A percentile compares a stretch with the other conserved stretches of the same genome.
These are phyloP conservation scores for Arachis hypogaea DNA, from an alignment of 306 rosid species.

Conservation along the genomic window DNA sequence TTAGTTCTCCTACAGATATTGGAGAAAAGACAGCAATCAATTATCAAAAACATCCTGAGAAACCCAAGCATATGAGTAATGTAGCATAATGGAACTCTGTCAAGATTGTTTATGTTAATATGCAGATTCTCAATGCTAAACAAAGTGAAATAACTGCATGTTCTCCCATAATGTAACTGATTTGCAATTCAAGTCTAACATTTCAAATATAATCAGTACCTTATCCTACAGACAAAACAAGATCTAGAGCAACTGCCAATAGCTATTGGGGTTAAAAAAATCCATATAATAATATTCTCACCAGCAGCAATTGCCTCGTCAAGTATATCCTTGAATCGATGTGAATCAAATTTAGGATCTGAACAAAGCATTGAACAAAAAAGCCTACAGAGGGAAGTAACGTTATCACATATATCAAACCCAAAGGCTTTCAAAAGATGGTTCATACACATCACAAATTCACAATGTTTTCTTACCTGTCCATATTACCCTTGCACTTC, in stretches of 20 bases:
- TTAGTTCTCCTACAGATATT: constrained; percentile 59
- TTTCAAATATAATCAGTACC: background rate
- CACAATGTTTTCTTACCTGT: constrained; percentile 49
- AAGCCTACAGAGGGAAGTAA: constrained; percentile 57
- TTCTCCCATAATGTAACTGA: background rate
- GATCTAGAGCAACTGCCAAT: constrained; percentile 12
- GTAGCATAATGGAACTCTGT: background rate
- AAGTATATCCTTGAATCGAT: constrained; percentile 75
- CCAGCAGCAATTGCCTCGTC: constrained; percentile 81
- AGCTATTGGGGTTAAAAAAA: constrained; percentile 14
- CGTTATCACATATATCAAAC: constrained; percentile 29
- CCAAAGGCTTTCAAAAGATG: constrained; percentile 22
- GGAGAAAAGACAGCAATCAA: background rate
- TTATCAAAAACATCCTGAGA: constrained; percentile 17
- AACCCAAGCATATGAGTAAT: constrained; percentile 24
- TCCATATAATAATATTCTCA: constrained; percentile 40
- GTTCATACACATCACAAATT: constrained; percentile 22
- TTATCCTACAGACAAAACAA: constrained; percentile 11
- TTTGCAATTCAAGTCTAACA: constrained; percentile 16
- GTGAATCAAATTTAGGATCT: constrained; percentile 83
- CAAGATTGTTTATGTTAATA: background rate
- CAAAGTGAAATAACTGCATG: background rate
- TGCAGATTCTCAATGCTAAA: background rate
- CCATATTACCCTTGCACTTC: constrained; percentile 82
- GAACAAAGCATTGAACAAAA: constrained; percentile 99